Base-by-base conservation (phyloP, 2,329 filamentous ascomycete species). In the Aspergillus luchuensis region DNA sequence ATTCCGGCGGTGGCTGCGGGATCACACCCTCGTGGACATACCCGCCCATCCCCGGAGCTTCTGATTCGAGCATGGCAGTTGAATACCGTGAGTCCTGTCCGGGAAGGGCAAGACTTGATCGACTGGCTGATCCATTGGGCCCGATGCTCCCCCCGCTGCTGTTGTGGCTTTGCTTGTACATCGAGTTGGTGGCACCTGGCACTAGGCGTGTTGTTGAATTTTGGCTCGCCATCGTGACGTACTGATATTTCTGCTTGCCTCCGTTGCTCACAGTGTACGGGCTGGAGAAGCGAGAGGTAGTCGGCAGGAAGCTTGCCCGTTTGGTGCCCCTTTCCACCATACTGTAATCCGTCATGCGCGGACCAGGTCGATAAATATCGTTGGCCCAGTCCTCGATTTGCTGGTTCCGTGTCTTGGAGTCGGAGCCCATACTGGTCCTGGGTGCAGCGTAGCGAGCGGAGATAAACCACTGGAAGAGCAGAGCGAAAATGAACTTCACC, bases 341-440 rank as follows among this genome's bases (percentile, higher is more conserved):
- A 60, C 86, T 85, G 45, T 89, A 80, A 69, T 97, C 95, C 3
- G 89, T 85, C 65, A 97, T 83, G 66, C 92, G 90, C 57, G 90
- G 88, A 23, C 92, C 92, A 3, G 94, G 91, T 47, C 92, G 90
- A 77, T 99, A 98, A 69, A 99, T 99, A 72, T 99, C 95, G 66
- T 98, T 91, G 13, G 89, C 90, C 95, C 95, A 99, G 70, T 97
- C 94, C 76, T 99, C 95, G 66, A 99, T 99, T 79, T 98, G 92
- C 68, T 90, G 88, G 68, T 93, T 90, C 61, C 95, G 88, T 78
- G 93, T 90, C 75, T 94, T 92, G 66, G 89, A 87, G 74, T 95
- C 87, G 5, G 89, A 87, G 15, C 87, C 87, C 75, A 96, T 89
- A 2, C 91, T 94, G 0, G 94, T 96, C 78, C 91, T 97, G 51